Percentiles rank a stretch among this genome's conserved stretches.
Conservation (phyloP, 1,284 basidiomycete genomes). For the Cutaneotrichosporon arboriforme region DNA sequence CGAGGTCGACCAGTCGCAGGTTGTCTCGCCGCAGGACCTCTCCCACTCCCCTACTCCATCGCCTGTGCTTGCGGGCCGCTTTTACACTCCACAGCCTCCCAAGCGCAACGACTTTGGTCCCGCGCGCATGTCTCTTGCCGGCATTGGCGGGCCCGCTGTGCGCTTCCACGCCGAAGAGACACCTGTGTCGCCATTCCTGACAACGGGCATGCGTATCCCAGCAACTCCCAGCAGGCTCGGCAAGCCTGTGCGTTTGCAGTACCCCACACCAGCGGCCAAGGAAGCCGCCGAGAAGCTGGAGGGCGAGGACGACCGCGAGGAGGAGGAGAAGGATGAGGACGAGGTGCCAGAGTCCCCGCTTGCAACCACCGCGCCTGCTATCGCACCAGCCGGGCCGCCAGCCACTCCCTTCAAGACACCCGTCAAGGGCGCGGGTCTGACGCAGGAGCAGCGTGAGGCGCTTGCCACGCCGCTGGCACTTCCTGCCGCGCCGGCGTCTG, state of each 20-base stretch:
- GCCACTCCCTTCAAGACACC: slow-evolving; percentile 1
- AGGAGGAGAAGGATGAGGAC: slow-evolving; percentile 9
- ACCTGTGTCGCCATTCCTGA: background rate
- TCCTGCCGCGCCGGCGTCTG: slow-evolving; percentile 14
- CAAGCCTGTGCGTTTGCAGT: slow-evolving; percentile 4
- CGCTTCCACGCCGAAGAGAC: slow-evolving; percentile 5
- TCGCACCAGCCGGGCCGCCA: background rate
- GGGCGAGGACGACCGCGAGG: slow-evolving; percentile 1
- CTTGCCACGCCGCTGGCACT: slow-evolving; percentile 39
- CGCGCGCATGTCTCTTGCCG: slow-evolving; percentile 18
- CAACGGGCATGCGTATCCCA: slow-evolving; percentile 3
- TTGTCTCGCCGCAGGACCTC: background rate
- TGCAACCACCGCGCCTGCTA: background rate
- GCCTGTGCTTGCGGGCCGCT: slow-evolving; percentile 7
- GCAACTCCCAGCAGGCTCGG: slow-evolving; percentile 14
- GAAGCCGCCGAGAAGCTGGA: background rate
- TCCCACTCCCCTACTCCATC: background rate
- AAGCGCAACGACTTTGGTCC: slow-evolving; percentile 11
- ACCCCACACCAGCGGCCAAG: background rate
- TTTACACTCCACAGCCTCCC: slow-evolving; percentile 36
- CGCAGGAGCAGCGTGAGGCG: slow-evolving; percentile 6
- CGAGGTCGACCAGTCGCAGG: slow-evolving; percentile 3
- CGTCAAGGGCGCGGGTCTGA: background rate
- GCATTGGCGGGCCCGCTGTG: slow-evolving; percentile 18
- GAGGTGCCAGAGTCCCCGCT: background rate